phyloP scores from a whole-genome alignment of 148 eudicot genomes.

The Polygonum maritimum region DNA sequence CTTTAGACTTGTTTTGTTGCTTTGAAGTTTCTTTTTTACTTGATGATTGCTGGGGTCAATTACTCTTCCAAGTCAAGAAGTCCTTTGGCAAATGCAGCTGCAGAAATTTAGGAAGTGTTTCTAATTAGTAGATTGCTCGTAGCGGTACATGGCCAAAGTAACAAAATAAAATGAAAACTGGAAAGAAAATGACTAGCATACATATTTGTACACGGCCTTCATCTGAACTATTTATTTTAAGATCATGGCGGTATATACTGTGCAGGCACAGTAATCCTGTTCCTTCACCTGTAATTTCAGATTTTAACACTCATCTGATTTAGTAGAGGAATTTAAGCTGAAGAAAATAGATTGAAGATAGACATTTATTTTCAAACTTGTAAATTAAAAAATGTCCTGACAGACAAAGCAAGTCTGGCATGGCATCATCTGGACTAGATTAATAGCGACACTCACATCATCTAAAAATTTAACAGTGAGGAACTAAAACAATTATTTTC shows the following conservation, averaged over 20 bases:
- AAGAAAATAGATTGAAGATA: neutral
- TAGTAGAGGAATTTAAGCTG: neutral
- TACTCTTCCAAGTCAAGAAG: conserved; percentile 97
- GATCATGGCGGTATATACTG: conserved; percentile 96
- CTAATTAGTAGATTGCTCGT: neutral
- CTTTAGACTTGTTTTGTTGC: conserved; percentile 29
- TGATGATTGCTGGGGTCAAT: conserved; percentile 51
- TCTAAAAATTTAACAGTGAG: neutral
- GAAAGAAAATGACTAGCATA: neutral
- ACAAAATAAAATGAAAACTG: neutral
- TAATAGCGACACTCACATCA: neutral
- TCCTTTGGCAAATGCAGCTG: conserved; percentile 99
- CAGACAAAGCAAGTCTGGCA: neutral
- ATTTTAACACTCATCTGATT: neutral
- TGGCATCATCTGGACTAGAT: too few species aligned
- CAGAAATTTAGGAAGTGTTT: conserved; percentile 63
- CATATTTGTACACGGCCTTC: conserved; percentile 98
- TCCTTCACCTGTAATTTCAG: conserved; percentile 75
- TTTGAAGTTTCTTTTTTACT: conserved; percentile 42
- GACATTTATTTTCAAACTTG: too few species aligned
- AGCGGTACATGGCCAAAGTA: neutral
- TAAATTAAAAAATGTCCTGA: neutral
- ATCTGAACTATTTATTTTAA: conserved; percentile 96
- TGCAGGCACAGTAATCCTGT: conserved; percentile 97
- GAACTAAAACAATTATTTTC: neutral